Percentiles rank a stretch among this genome's conserved stretches.
Conservation (phyloP, 1,284 basidiomycete genomes). For the Leccinum pachyderme region DNA sequence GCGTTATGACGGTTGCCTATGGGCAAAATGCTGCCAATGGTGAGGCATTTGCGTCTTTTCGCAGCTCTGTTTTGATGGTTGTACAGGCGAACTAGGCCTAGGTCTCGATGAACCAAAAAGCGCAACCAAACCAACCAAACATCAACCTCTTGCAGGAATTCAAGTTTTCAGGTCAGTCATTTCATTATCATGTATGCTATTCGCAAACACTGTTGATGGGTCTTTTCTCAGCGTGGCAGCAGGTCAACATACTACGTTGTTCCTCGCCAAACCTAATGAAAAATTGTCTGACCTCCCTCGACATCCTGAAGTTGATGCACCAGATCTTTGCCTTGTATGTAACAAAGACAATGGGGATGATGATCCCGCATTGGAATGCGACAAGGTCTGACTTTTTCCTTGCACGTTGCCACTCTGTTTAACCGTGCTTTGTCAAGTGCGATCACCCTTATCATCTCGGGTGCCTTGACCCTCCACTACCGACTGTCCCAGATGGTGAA, state of each 20-base stretch:
- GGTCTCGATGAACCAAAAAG: conserved; percentile 82
- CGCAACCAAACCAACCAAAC: conserved; percentile 78
- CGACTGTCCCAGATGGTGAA: conserved; percentile 80
- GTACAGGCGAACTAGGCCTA: conserved; percentile 72
- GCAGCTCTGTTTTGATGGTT: neutral
- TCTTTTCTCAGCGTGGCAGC: conserved; percentile 62
- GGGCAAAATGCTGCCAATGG: conserved; percentile 82
- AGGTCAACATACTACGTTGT: conserved; percentile 82
- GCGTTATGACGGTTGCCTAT: conserved; percentile 80
- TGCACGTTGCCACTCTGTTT: neutral
- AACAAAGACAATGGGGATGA: conserved; percentile 64
- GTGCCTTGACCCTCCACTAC: conserved; percentile 79
- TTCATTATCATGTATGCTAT: neutral
- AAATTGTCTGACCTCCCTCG: conserved; percentile 71
- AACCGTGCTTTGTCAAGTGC: conserved; percentile 51
- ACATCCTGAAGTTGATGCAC: conserved; percentile 73
- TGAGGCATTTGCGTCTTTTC: conserved; percentile 23
- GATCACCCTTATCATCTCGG: conserved; percentile 85
- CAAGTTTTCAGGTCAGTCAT: conserved; percentile 71
- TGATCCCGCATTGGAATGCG: conserved; percentile 75
- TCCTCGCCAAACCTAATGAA: conserved; percentile 71
- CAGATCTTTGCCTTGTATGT: conserved; percentile 74
- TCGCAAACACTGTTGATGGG: neutral
- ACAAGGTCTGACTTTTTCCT: conserved; percentile 59
- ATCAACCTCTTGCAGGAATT: conserved; percentile 71